Base-by-base conservation (phyloP, 75 land plant genomes). In the Pinus tabuliformis region DNA sequence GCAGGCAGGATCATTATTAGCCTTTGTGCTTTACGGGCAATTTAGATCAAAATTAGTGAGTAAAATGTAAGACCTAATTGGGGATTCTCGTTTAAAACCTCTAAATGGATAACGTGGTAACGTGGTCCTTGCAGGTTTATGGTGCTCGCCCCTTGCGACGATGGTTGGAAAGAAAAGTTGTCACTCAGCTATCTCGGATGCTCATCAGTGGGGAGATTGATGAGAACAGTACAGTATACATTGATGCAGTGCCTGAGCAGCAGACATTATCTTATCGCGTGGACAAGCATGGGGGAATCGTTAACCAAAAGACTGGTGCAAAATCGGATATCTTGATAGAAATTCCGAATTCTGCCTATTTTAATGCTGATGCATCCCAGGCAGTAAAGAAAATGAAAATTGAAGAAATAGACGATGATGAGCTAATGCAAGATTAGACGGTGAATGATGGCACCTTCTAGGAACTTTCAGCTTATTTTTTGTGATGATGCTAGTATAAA, bases 111-210 rank as follows among this genome's bases (percentile, higher is more conserved):
- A 9, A 49, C 12, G 54, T 45, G 52, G 52, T 15, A n/a, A 26
- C 26, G 26, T 33, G 33, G 33, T 33, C 0, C 7, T 30, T 77
- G 15, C 85, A 95, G 99, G 92, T 94, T 24, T 97, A 91, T 80
- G 99, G 99, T 70, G 98, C 98, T 11, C 88, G 99, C 15, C 98
- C 99, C 1, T 83, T 97, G 5, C 88, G 99, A 56, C 85, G 99
- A 24, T 97, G 95, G 95, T 64, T 97, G 76, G 99, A 97, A 89
- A 93, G 85, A 73, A 91, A 77, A 77, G 99, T 97, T 37, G 99
- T 97, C 65, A 97, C 98, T 3, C 84, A 97, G 64, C 73, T 97
- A 57, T 97, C 99, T 22, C 11, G 54, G 57, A 94, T 94, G 99
- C 86, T 96, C 7, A 82, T 96, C n/a, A 84, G 77, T 61, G 99